Base-by-base conservation (phyloP, 164 flowering plant species). In the Echeveria elegans region DNA sequence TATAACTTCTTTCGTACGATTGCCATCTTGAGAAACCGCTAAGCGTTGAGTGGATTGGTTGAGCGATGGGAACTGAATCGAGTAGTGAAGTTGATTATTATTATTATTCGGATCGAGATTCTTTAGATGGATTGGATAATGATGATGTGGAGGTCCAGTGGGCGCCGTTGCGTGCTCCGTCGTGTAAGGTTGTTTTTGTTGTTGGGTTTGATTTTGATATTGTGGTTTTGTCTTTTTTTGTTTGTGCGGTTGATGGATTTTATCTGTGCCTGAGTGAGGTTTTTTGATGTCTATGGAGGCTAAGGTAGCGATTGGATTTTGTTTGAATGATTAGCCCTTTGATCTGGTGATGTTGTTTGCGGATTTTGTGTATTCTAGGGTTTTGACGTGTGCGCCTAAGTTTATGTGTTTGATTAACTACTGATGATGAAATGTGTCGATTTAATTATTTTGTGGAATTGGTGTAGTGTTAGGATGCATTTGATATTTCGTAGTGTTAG, bases 81-180 rank as follows among this genome's bases (percentile, higher is more conserved):
- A 77, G 71, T 70, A 72, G 81, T 67, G 92, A 87, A 43, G 88
- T 74, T 2, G 83, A 79, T 2, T 74, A 70, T 66, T 73, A 70
- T 66, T 78, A 77, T 63, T 71, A 68, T 31, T 83, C 86, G 59
- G 91, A 84, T 81, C 78, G 63, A 3, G 89, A 85, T 34, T 85
- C 86, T 15, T 72, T 78, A 32, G 85, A 81, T 18, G 90, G 80
- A 21, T 31, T 85, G 30, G 94, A 81, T 48, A 81, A 77, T 40
- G 89, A 85, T 0, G 89, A 80, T 6, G 63, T 82, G 43, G 82
- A 73, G 58, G 23, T 66, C 2, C 74, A 59, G 32, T 76, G 77
- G 75, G 73, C 16, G 48, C 71, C 82, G 3, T 24, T 56, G 3
- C 61, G 61, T 12, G 61, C 61, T 56, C 61, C 61, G 61, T 56